A percentile compares a stretch with the other conserved stretches of the same genome.
Evolutionary conservation across 768 basidiomycete species (phyloP).

Genomic region (Tulasnella calospora): DNA sequence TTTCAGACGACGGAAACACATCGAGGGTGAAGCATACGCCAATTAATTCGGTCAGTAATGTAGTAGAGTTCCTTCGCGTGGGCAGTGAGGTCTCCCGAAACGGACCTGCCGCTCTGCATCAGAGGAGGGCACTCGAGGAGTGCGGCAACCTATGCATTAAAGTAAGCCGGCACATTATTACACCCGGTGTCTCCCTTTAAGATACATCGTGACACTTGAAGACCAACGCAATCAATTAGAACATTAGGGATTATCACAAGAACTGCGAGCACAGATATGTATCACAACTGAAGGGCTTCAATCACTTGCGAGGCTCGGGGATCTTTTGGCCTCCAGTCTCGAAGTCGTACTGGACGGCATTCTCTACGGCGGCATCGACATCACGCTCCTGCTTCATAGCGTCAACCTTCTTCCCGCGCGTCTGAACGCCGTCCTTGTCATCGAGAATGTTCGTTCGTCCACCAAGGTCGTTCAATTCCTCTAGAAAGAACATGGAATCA

Average conservation of each 20-base stretch:
- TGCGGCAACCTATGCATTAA: slow-evolving; percentile 63
- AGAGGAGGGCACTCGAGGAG: slow-evolving; percentile 89
- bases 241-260: too few species aligned
- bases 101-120: slow-evolving; percentile 55
- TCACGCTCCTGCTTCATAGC: slow-evolving; percentile 21
- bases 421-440: slow-evolving; percentile 5
- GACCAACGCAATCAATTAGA: too few species aligned
- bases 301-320: background rate
- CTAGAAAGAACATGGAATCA: background rate
- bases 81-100: slow-evolving; percentile 78
- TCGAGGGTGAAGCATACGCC: slow-evolving; percentile 97
- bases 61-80: slow-evolving; percentile 74
- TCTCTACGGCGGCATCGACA: slow-evolving; percentile 1
- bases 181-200: too few species aligned
- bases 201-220: too few species aligned
- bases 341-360: background rate
- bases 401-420: slow-evolving; percentile 12
- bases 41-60: slow-evolving; percentile 86
- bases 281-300: background rate
- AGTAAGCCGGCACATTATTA: too few species aligned
- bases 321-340: slow-evolving; percentile 19
- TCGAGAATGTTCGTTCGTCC: slow-evolving; percentile 20
- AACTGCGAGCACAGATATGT: too few species aligned
- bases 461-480: slow-evolving; percentile 14
- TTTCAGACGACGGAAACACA: slow-evolving; percentile 85